Base-by-base conservation (phyloP, 2,329 filamentous ascomycete genomes). In the Penicillium fuscoglaucum region DNA sequence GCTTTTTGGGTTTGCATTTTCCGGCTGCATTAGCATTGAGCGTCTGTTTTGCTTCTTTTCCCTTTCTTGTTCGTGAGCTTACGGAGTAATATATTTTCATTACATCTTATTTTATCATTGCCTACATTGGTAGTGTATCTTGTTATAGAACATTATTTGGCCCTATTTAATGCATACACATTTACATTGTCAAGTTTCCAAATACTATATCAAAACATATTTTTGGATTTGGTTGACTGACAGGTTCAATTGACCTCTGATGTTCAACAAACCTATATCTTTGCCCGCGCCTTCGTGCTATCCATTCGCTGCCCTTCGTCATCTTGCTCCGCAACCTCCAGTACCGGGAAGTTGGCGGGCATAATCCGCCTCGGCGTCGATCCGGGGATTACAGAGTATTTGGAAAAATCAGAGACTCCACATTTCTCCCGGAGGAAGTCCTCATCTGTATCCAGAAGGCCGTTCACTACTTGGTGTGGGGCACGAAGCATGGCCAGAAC, bases 241-340 rank as follows among this genome's bases (percentile, higher is more conserved):
- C 12, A n/a, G 3, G 15, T 15, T 39, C 24, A 40, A 4, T 29
- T 48, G 21, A 44, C 15, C 10, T 35, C 8, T 33, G 8, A 17
- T 13, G 10, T 4, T 28, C 21, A 15, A 2, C 9, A 37, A 35
- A 19, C 24, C 26, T 67, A 72, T 17, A 72, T 59, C 57, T 70
- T 74, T 21, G 67, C 57, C 35, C 59, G 65, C 31, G 74, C n/a
- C 41, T 72, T 67, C 4, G 79, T 79, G 73, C 90, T 95, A 71
- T 93, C 87, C 68, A 88, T 81, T 56, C 87, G 82, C 67, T 79
- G 82, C 0, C 91, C 90, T 72, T 96, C 90, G 68, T 96, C 91
- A 59, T 88, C 85, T 74, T 96, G 90, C 76, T 95, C 91, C 8
- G 79, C 83, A 5, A 96, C 90, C 2, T 80, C 84, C 65, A 96